Evolutionary conservation across 1,284 basidiomycete species (phyloP), one percentile per base, ranked within the genome.

Genomic region (Sporisorium exsertum): DNA sequence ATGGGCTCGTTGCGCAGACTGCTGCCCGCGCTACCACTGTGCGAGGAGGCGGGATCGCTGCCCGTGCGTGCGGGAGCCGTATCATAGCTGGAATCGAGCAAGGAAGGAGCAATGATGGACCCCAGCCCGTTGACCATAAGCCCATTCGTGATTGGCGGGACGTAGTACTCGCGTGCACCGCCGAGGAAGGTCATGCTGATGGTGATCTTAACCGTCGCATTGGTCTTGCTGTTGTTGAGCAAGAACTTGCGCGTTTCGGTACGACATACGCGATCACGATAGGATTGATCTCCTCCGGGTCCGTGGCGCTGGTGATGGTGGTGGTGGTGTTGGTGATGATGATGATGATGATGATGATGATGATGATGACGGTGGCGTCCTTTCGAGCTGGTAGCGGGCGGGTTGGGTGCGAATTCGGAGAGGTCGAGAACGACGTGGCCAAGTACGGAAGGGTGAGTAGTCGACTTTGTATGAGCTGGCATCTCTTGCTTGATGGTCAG

Each of bases 141-240:
- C 22, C 83, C 82, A 15, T 71, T 65, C 20, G 62, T 66, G 40
- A 83, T 73, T 16, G 73, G 61, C 13, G 85, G 91, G 8, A 85
- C 89, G 29, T 87, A 88, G 81, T 90, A 94, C 26, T 87, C 79
- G 7, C 87, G 86, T 70, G 90, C 88, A 1, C 91, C 91, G 22
- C 89, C 89, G 18, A 91, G 85, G 72, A 89, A 88, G 43, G 89
- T 88, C 55, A 92, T 86, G 54, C 90, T 87, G 53, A 92, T 88
- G 7, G 91, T 90, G 15, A 93, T 85, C 89, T 92, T 78, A 27
- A 94, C 88, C 2, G 91, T 91, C 0, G 92, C 92, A 73, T 94
- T 94, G 47, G 91, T 92, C 85, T 91, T 92, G 83, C 91, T 92
- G 76, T 92, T 89, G 58, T 89, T 87, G 8, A 94, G 87, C 16